Conservation (phyloP, 768 basidiomycete genomes). For the Hericium erinaceus region DNA sequence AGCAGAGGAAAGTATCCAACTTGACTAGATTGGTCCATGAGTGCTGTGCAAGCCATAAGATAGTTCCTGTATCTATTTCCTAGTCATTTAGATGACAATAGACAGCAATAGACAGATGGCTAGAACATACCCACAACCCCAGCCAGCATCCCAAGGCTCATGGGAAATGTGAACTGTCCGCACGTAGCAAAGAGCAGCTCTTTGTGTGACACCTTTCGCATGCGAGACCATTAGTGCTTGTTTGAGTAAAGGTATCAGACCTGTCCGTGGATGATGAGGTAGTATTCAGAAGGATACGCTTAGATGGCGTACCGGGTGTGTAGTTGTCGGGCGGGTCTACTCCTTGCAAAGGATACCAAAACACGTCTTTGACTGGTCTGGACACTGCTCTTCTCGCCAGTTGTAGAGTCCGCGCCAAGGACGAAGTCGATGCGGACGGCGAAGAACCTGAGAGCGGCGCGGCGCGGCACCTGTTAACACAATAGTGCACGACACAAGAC, state of each 20-base stretch:
- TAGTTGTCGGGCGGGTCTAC: constrained; percentile 42
- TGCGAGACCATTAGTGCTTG: not conserved
- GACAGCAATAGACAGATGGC: constrained; percentile 34
- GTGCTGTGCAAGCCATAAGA: constrained; percentile 61
- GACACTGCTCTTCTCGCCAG: no score
- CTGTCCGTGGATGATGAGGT: not conserved
- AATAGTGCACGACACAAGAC: no score
- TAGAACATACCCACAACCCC: not conserved
- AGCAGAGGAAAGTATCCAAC: constrained; percentile 30
- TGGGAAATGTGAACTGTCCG: not conserved
- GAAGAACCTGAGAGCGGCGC: no score
- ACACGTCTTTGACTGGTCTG: constrained; percentile 31
- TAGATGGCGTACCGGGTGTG: constrained; percentile 48
- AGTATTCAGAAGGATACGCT: not conserved
- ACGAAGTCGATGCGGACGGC: no score
- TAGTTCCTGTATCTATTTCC: constrained; percentile 69
- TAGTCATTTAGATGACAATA: constrained; percentile 53
- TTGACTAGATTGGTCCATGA: constrained; percentile 49
- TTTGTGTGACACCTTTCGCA: not conserved
- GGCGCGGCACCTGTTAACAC: no score
- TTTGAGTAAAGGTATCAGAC: not conserved
- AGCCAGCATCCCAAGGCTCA: not conserved
- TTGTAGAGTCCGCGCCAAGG: no score
- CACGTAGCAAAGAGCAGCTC: not conserved
- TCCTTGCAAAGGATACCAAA: constrained; percentile 51